Evolutionary conservation across 306 rosid genomes (phyloP), one percentile per base, ranked within the genome.

Genomic region (Lithocarpus polystachyus): DNA sequence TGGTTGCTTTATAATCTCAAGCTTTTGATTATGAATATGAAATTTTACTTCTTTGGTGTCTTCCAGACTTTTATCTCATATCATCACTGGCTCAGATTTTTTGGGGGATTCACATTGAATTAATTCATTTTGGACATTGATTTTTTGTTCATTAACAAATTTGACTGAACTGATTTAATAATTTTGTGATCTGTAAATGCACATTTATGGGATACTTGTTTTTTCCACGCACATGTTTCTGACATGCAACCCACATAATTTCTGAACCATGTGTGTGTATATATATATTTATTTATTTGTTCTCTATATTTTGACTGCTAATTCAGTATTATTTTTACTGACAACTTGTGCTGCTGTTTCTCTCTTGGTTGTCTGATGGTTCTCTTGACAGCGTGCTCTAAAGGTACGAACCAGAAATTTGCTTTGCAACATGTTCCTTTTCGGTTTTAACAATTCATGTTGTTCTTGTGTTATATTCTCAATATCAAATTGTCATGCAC

Each of bases 341-440:
- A 68, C 40, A 56, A 45, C 80, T 80, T 35, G 61, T 75, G 68
- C 88, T 76, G 18, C 45, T 43, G 67, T 72, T 80, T 81, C 79
- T 51, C 77, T 17, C 48, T 73, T 74, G 82, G 83, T 64, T 15
- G 72, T 72, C 45, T 57, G 23, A 43, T 74, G 81, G 52, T 80
- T 71, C 55, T 83, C 80, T 83, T 80, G 80, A 75, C 94, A 94
- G 97, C 87, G 84, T 6, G 92, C 98, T 73, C 71, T 94, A 85
- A 92, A 92, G 98, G 98, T 92, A 92, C 52, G 61, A 48, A 26
- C 72, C 77, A 35, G 35, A 67, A 67, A 35, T 35, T 33, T 31
- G 37, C 29, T 15, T 24, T 60, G 68, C 52, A 67, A 73, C 62
- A 72, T 56, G 69, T 53, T 68, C 55, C 51, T 68, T 31, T 82